Evolutionary conservation across 805 yeast genomes (phyloP).

Genomic region (Saccharomycopsis lassenensis): DNA sequence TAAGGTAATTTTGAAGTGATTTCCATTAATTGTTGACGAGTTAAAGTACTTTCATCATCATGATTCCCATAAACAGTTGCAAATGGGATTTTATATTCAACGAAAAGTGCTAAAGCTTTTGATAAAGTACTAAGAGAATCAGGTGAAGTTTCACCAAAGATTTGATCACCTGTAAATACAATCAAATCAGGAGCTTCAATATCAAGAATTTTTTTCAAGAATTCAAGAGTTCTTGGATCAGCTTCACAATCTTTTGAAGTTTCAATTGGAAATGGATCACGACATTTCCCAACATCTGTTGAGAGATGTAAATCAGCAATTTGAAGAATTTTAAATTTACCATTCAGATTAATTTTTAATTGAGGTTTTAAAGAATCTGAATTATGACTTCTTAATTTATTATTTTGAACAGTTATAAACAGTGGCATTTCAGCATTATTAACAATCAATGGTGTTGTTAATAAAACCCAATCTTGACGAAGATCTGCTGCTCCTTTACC

Average conservation of each 20-base stretch:
- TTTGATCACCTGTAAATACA: slow-evolving; percentile 84
- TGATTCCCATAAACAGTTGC: slow-evolving; percentile 88
- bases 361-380: slow-evolving; percentile 20
- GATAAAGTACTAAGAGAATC: slow-evolving; percentile 77
- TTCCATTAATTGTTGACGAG: slow-evolving; percentile 49
- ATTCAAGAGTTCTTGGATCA: slow-evolving; percentile 56
- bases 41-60: slow-evolving; percentile 75
- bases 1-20: slow-evolving; percentile 52
- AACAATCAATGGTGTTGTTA: slow-evolving; percentile 21
- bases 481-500: slow-evolving; percentile 60
- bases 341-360: slow-evolving; percentile 30
- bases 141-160: slow-evolving; percentile 68
- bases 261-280: slow-evolving; percentile 55
- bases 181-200: slow-evolving; percentile 76
- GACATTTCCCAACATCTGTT: slow-evolving; percentile 72
- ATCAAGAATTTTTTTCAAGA: slow-evolving; percentile 54
- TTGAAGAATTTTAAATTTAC: slow-evolving; percentile 69
- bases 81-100: slow-evolving; percentile 62
- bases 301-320: slow-evolving; percentile 87
- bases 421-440: slow-evolving; percentile 7
- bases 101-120: slow-evolving; percentile 64
- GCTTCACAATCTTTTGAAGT: slow-evolving; percentile 53
- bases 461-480: slow-evolving; percentile 47
- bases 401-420: not conserved
- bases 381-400: no score